Percentiles rank a stretch among this genome's conserved stretches.
These are phyloP conservation scores for Rhexocercosporidium sp. DNA, from an alignment of 2,329 filamentous ascomycete species.

Conservation along the genomic window DNA sequence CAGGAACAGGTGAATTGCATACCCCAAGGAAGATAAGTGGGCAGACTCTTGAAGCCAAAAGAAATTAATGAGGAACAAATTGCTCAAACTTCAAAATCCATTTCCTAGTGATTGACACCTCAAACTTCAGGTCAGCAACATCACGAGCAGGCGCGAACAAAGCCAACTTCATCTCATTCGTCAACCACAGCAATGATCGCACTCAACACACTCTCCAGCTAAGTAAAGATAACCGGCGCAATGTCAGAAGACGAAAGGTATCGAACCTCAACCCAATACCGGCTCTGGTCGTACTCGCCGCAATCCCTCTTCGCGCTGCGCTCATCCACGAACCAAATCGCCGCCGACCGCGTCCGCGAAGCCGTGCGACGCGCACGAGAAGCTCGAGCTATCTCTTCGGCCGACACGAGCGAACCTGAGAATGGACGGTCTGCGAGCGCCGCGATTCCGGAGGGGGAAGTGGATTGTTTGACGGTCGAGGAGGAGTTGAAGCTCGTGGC, in stretches of 20 bases:
- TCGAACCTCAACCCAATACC: conserved; percentile 85
- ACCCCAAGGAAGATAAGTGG: no score
- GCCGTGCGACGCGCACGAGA: conserved; percentile 57
- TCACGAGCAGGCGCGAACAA: conserved; percentile 5
- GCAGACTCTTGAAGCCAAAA: background rate
- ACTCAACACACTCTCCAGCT: background rate
- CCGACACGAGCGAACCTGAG: conserved; percentile 40
- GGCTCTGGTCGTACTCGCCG: conserved; percentile 89
- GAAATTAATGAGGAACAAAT: background rate
- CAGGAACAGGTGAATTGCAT: background rate
- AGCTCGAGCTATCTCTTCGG: conserved; percentile 43
- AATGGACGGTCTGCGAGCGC: conserved; percentile 40
- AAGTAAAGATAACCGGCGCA: conserved; percentile 7
- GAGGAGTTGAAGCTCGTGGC: conserved; percentile 85
- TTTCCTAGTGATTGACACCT: background rate
- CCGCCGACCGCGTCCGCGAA: conserved; percentile 68
- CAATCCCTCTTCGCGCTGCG: conserved; percentile 74
- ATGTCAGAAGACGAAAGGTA: conserved; percentile 83
- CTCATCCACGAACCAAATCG: conserved; percentile 78
- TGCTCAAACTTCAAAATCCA: background rate
- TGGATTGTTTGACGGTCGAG: conserved; percentile 81
- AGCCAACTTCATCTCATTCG: background rate
- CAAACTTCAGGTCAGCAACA: conserved; percentile 10
- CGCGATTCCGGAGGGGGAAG: conserved; percentile 48
- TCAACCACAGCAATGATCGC: background rate